Conservation (phyloP, 2,329 filamentous ascomycete genomes). For the Nemania sp. region DNA sequence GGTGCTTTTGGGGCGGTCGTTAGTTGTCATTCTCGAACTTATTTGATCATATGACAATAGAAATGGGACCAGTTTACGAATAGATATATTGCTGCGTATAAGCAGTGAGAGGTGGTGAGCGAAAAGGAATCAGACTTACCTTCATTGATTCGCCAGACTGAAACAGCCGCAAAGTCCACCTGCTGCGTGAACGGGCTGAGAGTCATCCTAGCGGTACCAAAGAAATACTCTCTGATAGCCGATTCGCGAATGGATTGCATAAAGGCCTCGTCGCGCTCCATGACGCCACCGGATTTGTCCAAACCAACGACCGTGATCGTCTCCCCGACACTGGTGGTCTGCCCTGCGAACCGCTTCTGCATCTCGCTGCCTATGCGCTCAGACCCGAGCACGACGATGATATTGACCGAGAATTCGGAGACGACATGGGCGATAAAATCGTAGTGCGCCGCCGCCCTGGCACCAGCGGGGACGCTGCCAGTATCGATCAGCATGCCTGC, state of each 20-base stretch:
- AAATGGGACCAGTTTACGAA: neutral
- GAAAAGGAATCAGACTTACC: conserved; percentile 47
- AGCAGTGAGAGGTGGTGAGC: neutral
- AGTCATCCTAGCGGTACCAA: conserved; percentile 75
- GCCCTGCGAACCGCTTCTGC: conserved; percentile 65
- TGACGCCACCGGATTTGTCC: conserved; percentile 83
- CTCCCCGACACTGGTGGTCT: conserved; percentile 65
- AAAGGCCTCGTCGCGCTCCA: conserved; percentile 73
- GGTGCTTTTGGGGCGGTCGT: neutral
- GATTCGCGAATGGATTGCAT: conserved; percentile 75
- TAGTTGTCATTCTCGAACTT: neutral
- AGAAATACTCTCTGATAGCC: conserved; percentile 91
- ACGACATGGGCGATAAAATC: conserved; percentile 81
- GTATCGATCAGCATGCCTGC: conserved; percentile 88
- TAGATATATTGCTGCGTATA: neutral
- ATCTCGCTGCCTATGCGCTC: conserved; percentile 77
- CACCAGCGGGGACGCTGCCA: conserved; percentile 63
- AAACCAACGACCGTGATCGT: conserved; percentile 75
- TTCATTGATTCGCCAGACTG: conserved; percentile 72
- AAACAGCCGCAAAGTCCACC: conserved; percentile 74
- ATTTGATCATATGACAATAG: neutral
- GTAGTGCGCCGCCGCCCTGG: conserved; percentile 54
- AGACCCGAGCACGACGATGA: conserved; percentile 81
- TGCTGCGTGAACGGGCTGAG: conserved; percentile 88
- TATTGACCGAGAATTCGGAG: conserved; percentile 68